These are phyloP conservation scores for Umbelopsis sp. DNA, from an alignment of 371 early-diverging fungal species.

Conservation along the genomic window DNA sequence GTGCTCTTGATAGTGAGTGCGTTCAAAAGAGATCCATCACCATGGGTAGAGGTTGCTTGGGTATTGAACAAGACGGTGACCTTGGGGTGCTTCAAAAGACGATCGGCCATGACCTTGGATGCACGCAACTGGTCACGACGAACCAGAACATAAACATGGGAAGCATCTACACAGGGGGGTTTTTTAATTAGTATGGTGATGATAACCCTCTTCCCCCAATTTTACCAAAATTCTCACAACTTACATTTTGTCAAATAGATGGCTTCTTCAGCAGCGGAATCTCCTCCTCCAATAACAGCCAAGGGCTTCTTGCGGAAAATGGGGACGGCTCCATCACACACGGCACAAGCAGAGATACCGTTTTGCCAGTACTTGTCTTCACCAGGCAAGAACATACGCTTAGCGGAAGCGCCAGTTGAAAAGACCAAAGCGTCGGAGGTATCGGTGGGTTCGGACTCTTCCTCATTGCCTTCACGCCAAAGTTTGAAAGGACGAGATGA, in stretches of 20 bases:
- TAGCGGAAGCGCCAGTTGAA: constrained; percentile 96
- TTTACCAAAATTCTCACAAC: no score
- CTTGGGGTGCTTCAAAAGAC: constrained; percentile 75
- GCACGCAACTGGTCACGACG: constrained; percentile 91
- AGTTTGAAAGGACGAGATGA: constrained; percentile 74
- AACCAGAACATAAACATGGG: constrained; percentile 86
- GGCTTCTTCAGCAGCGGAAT: constrained; percentile 95
- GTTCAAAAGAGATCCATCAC: constrained; percentile 72
- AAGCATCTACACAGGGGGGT: constrained; percentile 45
- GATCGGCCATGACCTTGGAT: constrained; percentile 86
- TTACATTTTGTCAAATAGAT: constrained; percentile 77
- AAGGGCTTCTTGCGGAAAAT: constrained; percentile 85
- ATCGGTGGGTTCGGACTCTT: constrained; percentile 52
- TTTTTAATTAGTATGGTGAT: no score
- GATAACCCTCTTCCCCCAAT: no score
- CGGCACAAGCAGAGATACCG: constrained; percentile 96
- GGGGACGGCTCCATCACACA: constrained; percentile 93
- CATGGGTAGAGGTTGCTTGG: constrained; percentile 75
- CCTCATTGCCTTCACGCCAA: constrained; percentile 75
- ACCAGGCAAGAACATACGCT: constrained; percentile 67
- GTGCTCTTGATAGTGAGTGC: constrained; percentile 70
- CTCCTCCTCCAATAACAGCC: constrained; percentile 94
- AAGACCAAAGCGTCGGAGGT: constrained; percentile 80
- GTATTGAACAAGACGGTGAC: constrained; percentile 85
- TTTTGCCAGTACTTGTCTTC: constrained; percentile 28